Evolutionary conservation across 2,329 filamentous ascomycete species (phyloP), one percentile per base, ranked within the genome.

Genomic region (Calonectria ilicicola): DNA sequence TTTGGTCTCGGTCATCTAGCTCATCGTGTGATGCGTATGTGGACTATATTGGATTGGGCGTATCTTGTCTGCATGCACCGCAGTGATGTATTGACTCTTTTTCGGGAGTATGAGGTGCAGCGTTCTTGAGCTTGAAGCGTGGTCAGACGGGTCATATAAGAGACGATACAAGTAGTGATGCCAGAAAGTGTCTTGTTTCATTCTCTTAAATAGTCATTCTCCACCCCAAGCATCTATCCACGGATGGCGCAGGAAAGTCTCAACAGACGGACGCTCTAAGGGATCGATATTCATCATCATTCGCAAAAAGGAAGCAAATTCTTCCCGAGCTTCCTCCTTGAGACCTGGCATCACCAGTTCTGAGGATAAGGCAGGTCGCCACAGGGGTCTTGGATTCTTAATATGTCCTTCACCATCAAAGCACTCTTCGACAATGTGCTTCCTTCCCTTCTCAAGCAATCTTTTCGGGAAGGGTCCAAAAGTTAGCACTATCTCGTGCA

Each of bases 201-300:
- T 35, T 35, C 32, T 5, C 7, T 14, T 10, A 14, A 35, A 1
- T 14, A 35, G 10, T 35, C 15, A 44, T 9, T 44, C 42, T 7
- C 42, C 42, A 8, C 6, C 42, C 42, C 42, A 44, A n/a, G 74
- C 70, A 42, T 58, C 51, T 23, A 76, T 44, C 75, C 74, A 78
- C 7, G 75, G 70, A 32, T 75, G 67, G 12, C 65, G 49, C 6
- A 77, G 49, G 3, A 76, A 46, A 26, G 65, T 46, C 47, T 64
- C 35, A 4, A 51, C 29, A 1, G 60, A 26, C 0, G 67, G 70
- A 5, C 76, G 70, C 26, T 77, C 51, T 2, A 56, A 35, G 2
- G 75, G 76, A 12, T 76, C 56, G 1, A 78, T 60, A 46, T 63
- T 74, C 76, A 78, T 77, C 9, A 78, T 26, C 2, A 29, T 21